A percentile compares a stretch with the other conserved stretches of the same genome.
Evolutionary conservation across 345 rosid genomes (phyloP).

Genomic region (Syzygium jambos): DNA sequence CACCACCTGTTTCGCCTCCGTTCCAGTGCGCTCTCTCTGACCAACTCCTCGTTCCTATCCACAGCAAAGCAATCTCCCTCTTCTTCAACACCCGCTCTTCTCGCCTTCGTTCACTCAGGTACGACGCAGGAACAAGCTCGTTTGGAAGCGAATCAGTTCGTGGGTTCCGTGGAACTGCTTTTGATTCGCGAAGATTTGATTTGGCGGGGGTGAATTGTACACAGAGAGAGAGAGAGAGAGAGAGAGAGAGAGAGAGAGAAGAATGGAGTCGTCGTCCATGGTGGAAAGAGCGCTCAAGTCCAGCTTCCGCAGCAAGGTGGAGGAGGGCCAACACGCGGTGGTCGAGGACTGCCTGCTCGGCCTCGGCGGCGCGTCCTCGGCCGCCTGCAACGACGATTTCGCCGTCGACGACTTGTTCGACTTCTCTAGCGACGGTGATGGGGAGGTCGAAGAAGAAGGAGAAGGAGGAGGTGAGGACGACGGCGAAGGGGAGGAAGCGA

Average conservation of each 20-base stretch:
- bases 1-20: not conserved
- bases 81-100: not conserved
- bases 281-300: constrained; percentile 1
- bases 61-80: not conserved
- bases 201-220: not conserved
- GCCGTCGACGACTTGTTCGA: constrained; percentile 33
- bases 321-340: not conserved
- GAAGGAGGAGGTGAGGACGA: not conserved
- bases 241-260: not conserved
- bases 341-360: not conserved
- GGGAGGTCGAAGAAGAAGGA: constrained; percentile 5
- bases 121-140: not conserved
- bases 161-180: not conserved
- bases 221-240: not conserved
- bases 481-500: not conserved
- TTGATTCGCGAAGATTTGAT: not conserved
- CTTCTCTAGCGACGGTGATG: constrained; percentile 14
- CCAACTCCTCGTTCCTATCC: not conserved
- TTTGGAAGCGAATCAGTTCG: not conserved
- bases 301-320: constrained; percentile 1
- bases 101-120: not conserved
- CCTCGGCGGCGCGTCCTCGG: not conserved
- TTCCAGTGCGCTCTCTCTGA: not conserved
- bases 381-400: constrained; percentile 18
- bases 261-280: not conserved